A percentile compares a stretch with the other conserved stretches of the same genome.
Evolutionary conservation across 1,139 yeast genomes (phyloP).

Genomic region (Yamadazyma sp.): DNA sequence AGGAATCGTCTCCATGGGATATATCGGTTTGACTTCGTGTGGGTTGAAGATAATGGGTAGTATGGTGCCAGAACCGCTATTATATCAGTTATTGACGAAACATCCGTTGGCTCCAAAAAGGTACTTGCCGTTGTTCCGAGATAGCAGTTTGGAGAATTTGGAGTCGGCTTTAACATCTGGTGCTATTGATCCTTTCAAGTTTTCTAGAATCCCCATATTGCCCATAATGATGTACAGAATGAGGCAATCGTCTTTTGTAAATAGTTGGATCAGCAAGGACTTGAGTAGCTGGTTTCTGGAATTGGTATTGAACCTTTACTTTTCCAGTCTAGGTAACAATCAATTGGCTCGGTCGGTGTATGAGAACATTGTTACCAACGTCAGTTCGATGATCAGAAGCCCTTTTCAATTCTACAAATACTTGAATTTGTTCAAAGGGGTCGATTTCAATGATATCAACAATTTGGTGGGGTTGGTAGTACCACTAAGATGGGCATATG

Average conservation of each 20-base stretch:
- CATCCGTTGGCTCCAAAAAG: slow-evolving; percentile 4
- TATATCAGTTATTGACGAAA: slow-evolving; percentile 31
- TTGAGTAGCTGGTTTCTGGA: slow-evolving; percentile 31
- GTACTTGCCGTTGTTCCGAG: slow-evolving; percentile 19
- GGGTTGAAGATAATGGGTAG: slow-evolving; percentile 42
- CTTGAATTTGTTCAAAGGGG: slow-evolving; percentile 20
- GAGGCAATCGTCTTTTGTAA: slow-evolving; percentile 37
- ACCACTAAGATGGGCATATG: slow-evolving; percentile 41
- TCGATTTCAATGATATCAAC: slow-evolving; percentile 31
- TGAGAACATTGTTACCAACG: slow-evolving; percentile 10
- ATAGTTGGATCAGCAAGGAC: slow-evolving; percentile 24
- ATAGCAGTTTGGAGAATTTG: slow-evolving; percentile 25
- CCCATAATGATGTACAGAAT: slow-evolving; percentile 42
- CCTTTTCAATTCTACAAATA: slow-evolving; percentile 12
- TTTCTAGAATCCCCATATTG: slow-evolving; percentile 40
- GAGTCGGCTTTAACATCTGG: slow-evolving; percentile 38
- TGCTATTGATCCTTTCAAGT: slow-evolving; percentile 39
- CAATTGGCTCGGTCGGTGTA: slow-evolving; percentile 22
- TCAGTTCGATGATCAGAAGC: slow-evolving; percentile 10
- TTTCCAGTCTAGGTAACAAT: slow-evolving; percentile 43
- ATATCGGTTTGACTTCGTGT: slow-evolving; percentile 41
- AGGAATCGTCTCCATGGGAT: slow-evolving; percentile 43
- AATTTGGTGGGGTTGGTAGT: slow-evolving; percentile 36
- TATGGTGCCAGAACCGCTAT: slow-evolving; percentile 35
- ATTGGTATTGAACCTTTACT: slow-evolving; percentile 35